Evolutionary conservation across 352 stramenopile species (phyloP), one percentile per base, ranked within the genome.

Genomic region (Pythium angustatum): DNA sequence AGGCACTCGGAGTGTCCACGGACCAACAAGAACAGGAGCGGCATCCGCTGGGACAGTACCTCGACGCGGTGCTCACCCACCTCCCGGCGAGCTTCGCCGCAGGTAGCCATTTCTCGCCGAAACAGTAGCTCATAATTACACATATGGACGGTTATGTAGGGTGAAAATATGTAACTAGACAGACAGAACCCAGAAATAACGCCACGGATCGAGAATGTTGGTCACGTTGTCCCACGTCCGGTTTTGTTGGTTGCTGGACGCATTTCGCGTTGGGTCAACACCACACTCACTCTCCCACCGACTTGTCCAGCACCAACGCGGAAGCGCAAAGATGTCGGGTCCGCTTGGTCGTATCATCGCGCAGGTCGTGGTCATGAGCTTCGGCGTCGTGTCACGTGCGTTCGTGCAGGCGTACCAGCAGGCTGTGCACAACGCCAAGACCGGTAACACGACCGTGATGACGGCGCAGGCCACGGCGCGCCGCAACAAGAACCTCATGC

Each of bases 321-420:
- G 24, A 6, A 26, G 17, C 58, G 14, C 22, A 28, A 72, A 19
- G 21, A 95, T 95, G 86, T 91, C 86, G 69, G 86, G 86, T 70
- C 86, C 85, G 31, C 56, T 95, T 24, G 86, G 81, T 57, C 77
- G 86, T 63, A 88, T 95, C 58, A 79, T 95, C 58, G 86, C 86
- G 49, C 85, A 95, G 64, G 81, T 95, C 33, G 76, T 95, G 52
- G 80, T 95, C 61, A 92, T 92, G 77, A 79, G 81, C 49, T 83
- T 81, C 17, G 82, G 87, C 53, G 83, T 96, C 62, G 80, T 94
- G 52, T 93, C 85, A 49, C 87, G 87, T 68, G 87, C 87, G 14
- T 96, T 96, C 69, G 87, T 96, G 62, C 85, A 93, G 73, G 87
- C 87, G 34, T 96, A 96, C 68, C 85, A 93, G 70, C 87, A 96